Conservation (phyloP, 225 moss, liverwort and hornwort genomes). For the Takakia lepidozioides region DNA sequence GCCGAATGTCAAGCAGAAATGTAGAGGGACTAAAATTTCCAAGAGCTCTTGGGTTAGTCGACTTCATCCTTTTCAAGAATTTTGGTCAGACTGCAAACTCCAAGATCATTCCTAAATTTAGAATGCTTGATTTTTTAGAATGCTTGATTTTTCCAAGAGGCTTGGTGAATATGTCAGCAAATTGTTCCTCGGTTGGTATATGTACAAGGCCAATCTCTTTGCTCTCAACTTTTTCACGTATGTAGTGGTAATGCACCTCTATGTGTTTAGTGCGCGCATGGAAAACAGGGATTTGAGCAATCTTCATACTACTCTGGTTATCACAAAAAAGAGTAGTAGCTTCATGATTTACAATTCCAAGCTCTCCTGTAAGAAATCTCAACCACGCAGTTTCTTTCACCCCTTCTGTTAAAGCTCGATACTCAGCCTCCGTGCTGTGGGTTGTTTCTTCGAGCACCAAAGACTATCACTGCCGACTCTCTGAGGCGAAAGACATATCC, state of each 20-base stretch:
- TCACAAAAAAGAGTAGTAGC: not conserved
- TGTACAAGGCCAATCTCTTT: not conserved
- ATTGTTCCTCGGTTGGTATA: not conserved
- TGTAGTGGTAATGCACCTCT: constrained; percentile 4
- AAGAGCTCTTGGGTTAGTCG: too few relatives aligned
- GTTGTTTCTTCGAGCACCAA: constrained; percentile 4
- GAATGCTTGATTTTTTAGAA: too few relatives aligned
- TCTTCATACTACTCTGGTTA: constrained; percentile 7
- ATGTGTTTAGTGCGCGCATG: constrained; percentile 10
- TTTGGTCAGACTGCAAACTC: too few relatives aligned
- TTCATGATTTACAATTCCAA: not conserved
- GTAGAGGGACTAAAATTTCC: too few relatives aligned
- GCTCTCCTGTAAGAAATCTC: not conserved
- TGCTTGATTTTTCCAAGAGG: not conserved
- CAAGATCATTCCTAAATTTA: too few relatives aligned
- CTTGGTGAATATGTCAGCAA: constrained; percentile 1
- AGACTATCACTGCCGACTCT: not conserved
- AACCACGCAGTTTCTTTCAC: constrained; percentile 1
- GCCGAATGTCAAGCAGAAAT: too few relatives aligned
- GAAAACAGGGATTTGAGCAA: constrained; percentile 4
- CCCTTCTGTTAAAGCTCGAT: not conserved
- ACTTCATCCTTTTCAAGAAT: too few relatives aligned
- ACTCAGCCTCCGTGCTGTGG: not conserved
- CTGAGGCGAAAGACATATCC: not conserved
- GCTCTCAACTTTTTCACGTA: not conserved